Base-by-base conservation (phyloP, 2,329 filamentous ascomycete species). In the Fusarium luffae region DNA sequence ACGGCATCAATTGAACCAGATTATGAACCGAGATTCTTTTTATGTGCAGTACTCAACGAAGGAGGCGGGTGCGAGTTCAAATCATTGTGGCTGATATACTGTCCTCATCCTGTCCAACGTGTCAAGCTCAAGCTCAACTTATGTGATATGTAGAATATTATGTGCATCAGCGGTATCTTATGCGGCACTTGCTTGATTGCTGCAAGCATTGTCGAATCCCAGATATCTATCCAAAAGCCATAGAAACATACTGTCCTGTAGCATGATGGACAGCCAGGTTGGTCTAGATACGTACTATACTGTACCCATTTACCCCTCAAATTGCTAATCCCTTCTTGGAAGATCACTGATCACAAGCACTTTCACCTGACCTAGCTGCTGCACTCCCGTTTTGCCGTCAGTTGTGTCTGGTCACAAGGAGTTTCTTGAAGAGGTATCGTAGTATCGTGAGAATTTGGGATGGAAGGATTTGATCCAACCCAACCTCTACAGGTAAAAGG, bases 341-440 rank as follows among this genome's bases (percentile, higher is more conserved):
- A 48, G 52, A 50, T 60, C 64, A 59, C 54, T 52, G 54, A 66
- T 69, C 69, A 72, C 68, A 63, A 49, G 66, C 59, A 60, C 57
- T 54, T 54, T 72, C 71, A 68, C 71, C 66, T 73, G 71, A 74
- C 69, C 51, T n/a, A 27, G 23, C 28, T 61, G n/a, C 55, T 42
- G 37, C 30, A 60, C 34, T 42, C 37, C 43, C 23, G 30, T 56
- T 25, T 19, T 56, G 54, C 54, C 54, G 30, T 56, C 44, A 19
- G 43, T 56, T 44, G 30, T 56, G 54, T 51, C 18, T 42, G 48
- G 34, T 48, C 60, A 63, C 58, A 56, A 46, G 32, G 41, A 54
- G 27, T 47, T 21, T 49, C 25, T 58, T 48, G 46, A 55, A 27
- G 57, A 70, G 44, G 46, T 44, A 48, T 63, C 49, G 50, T 32